Percentiles rank a stretch among this genome's conserved stretches.
Evolutionary conservation across 2,329 filamentous ascomycete species (phyloP).

Genomic region (Cytospora piceae): DNA sequence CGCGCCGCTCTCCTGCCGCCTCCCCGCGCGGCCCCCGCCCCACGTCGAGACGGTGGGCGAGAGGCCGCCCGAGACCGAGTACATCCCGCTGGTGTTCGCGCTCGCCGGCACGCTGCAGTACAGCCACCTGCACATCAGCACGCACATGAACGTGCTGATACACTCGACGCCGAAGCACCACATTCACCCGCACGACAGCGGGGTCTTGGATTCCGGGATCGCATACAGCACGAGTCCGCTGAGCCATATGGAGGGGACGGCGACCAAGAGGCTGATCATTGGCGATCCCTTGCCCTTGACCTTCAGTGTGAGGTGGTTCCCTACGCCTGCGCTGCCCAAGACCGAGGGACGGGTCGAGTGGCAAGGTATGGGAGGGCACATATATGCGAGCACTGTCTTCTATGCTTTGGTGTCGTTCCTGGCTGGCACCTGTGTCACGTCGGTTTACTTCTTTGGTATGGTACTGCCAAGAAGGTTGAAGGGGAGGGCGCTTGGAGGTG

Average conservation of each 20-base stretch:
- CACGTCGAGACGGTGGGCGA: conserved; percentile 60
- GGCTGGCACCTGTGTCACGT: conserved; percentile 57
- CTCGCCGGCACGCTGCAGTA: conserved; percentile 86
- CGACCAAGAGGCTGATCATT: conserved; percentile 74
- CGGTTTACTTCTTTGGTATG: conserved; percentile 64
- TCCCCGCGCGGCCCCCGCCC: conserved; percentile 73
- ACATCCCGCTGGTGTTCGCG: conserved; percentile 85
- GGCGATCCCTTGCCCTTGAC: conserved; percentile 80
- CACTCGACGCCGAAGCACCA: conserved; percentile 70
- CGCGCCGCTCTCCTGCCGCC: conserved; percentile 86
- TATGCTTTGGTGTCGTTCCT: conserved; percentile 63
- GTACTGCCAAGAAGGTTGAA: conserved; percentile 59
- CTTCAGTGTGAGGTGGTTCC: conserved; percentile 87
- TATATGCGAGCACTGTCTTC: conserved; percentile 66
- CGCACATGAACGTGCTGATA: conserved; percentile 85
- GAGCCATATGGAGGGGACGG: conserved; percentile 58
- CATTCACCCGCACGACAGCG: conserved; percentile 66
- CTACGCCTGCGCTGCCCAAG: conserved; percentile 70
- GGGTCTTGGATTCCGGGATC: conserved; percentile 83
- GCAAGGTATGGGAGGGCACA: conserved; percentile 66
- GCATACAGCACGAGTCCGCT: conserved; percentile 83
- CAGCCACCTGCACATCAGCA: conserved; percentile 88
- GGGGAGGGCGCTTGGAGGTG: conserved; percentile 56
- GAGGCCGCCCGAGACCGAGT: conserved; percentile 56
- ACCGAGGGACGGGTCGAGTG: conserved; percentile 68